Evolutionary conservation across 768 basidiomycete species (phyloP).

Genomic region (Boletus subparvulus): DNA sequence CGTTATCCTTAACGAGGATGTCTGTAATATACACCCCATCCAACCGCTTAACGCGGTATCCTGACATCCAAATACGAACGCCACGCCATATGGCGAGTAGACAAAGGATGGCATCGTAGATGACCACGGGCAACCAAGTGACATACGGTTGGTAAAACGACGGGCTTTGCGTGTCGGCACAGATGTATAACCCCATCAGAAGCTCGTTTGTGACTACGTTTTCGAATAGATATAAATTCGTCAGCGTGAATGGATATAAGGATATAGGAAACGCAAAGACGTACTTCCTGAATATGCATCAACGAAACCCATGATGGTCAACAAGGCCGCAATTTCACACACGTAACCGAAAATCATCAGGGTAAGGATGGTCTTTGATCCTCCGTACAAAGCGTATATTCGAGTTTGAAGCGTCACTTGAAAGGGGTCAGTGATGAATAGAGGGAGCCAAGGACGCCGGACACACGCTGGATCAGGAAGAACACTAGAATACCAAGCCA

Average conservation of each 20-base stretch:
- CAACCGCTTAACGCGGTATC: not conserved
- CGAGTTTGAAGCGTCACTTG: constrained; percentile 18
- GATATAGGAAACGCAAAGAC: not conserved
- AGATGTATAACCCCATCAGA: not conserved
- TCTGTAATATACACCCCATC: constrained; percentile 4
- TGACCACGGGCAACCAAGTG: constrained; percentile 9
- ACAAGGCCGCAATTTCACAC: constrained; percentile 13
- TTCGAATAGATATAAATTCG: too few species aligned
- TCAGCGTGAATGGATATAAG: not conserved
- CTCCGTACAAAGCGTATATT: constrained; percentile 13
- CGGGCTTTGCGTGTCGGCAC: not conserved
- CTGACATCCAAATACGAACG: not conserved
- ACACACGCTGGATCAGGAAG: constrained; percentile 15
- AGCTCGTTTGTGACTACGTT: constrained; percentile 11
- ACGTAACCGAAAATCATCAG: constrained; percentile 11
- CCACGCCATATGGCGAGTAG: constrained; percentile 5
- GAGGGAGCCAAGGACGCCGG: not conserved
- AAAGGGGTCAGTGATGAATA: not conserved
- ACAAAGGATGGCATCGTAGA: constrained; percentile 9
- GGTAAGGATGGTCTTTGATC: constrained; percentile 10
- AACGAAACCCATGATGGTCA: constrained; percentile 4
- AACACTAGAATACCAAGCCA: constrained; percentile 10
- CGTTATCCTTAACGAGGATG: constrained; percentile 12
- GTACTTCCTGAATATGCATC: constrained; percentile 2
- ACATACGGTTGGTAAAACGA: not conserved